Base-by-base conservation (phyloP, 768 basidiomycete genomes). In the Suillus paluster region DNA sequence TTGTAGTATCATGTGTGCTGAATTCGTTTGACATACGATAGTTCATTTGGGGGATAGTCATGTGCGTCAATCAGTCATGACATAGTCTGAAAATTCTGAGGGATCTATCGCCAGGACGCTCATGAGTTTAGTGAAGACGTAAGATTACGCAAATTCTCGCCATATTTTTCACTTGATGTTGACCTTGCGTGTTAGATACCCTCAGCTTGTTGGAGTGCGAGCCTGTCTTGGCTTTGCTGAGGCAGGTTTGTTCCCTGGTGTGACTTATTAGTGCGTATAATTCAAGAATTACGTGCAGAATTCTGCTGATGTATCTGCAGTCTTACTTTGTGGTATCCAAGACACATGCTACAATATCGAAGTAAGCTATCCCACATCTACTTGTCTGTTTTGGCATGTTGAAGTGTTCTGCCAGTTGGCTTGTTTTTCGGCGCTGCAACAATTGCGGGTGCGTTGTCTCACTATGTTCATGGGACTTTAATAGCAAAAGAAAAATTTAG, bases 211-310 rank as follows among this genome's bases (percentile, higher is more conserved):
- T 15, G 87, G 80, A 21, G 79, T 78, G 11, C 82, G 88, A 12
- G 73, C 86, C 8, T 83, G 81, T 62, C 82, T 91, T 0, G 90
- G 90, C 3, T 68, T 88, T 3, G 83, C 87, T 0, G 90, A 92
- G 73, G 86, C 88, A 5, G 89, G 90, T 3, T 69, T 90, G 10
- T 91, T 88, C 72, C 90, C 90, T 12, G 89, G 89, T 30, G 87
- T 91, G 12, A 82, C 84, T 0, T 92, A 89, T 76, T 91, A 89
- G 89, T 89, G 59, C 46, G 82, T 71, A 36, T 48, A 11, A 8
- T 27, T 52, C 21, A 10, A 21, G n/a, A 8, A 2, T 2, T 19
- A 9, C n/a, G 5, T 36, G 5, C 9, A 34, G 30, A 19, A 10
- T 19, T 8, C 21, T 23, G 10, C 23, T 60, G 3, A 61, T 14